These are phyloP conservation scores for Pyracantha coccinea DNA, from an alignment of 331 rosid genomes.

Conservation along the genomic window DNA sequence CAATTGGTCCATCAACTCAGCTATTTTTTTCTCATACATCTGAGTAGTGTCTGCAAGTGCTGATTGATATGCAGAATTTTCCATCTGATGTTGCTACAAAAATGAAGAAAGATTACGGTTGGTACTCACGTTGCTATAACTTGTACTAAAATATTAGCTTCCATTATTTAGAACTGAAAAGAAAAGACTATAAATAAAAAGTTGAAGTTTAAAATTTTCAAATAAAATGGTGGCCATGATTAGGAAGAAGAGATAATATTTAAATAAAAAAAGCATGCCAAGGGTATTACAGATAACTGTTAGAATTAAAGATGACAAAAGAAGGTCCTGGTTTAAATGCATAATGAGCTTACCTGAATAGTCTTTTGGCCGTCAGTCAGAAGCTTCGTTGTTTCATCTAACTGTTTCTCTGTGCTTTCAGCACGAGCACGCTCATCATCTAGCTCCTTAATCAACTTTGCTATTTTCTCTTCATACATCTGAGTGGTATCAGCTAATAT, in stretches of 20 bases:
- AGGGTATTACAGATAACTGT: background rate
- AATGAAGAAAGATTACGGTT: constrained; percentile 1
- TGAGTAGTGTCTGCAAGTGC: constrained; percentile 40
- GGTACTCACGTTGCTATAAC: background rate
- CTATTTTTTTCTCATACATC: constrained; percentile 42
- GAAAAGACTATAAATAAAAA: background rate
- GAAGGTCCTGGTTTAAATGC: background rate
- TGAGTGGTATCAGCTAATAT: constrained; percentile 62
- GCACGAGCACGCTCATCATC: constrained; percentile 32
- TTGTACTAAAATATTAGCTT: background rate
- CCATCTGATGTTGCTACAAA: constrained; percentile 31
- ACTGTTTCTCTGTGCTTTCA: constrained; percentile 28
- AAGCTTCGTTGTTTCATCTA: constrained; percentile 23
- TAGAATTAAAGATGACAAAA: background rate
- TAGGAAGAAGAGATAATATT: background rate
- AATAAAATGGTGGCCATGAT: background rate
- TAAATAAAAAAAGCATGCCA: background rate
- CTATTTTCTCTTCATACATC: constrained; percentile 57
- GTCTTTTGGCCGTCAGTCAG: constrained; percentile 34
- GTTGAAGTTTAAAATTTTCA: background rate
- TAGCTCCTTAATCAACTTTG: constrained; percentile 36
- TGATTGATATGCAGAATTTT: constrained; percentile 30
- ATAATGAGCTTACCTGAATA: constrained; percentile 30
- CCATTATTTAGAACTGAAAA: background rate
- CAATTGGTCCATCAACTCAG: constrained; percentile 35